A percentile compares a stretch with the other conserved stretches of the same genome.
phyloP scores from a whole-genome alignment of 2,329 filamentous ascomycete species.

The Aspergillus puulaauensis region DNA sequence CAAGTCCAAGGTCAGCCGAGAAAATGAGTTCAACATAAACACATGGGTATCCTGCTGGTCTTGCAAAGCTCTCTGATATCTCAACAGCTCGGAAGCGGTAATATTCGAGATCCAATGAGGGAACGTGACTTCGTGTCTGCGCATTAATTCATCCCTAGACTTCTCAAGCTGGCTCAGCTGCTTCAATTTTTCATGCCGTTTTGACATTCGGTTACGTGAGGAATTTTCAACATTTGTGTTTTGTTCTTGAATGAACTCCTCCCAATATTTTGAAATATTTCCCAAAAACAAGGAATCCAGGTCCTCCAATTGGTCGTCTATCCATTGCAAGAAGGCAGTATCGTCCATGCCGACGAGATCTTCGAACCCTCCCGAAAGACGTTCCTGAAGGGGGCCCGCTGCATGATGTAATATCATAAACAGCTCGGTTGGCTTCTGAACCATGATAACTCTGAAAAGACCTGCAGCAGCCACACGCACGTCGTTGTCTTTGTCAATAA shows the following conservation, averaged over 20 bases:
- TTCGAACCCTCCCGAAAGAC: slow-evolving; percentile 74
- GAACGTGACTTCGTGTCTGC: slow-evolving; percentile 83
- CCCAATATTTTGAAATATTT: slow-evolving; percentile 79
- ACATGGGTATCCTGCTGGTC: slow-evolving; percentile 88
- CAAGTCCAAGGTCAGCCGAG: slow-evolving; percentile 75
- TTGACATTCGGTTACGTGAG: slow-evolving; percentile 66
- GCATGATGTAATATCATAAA: slow-evolving; percentile 70
- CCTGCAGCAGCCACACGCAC: slow-evolving; percentile 77
- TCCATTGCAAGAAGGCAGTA: slow-evolving; percentile 81
- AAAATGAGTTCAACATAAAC: slow-evolving; percentile 73
- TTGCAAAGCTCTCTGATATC: slow-evolving; percentile 83
- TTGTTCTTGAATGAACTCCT: slow-evolving; percentile 78
- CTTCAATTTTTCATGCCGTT: slow-evolving; percentile 78
- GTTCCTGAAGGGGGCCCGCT: slow-evolving; percentile 67
- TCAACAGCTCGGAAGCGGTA: slow-evolving; percentile 85
- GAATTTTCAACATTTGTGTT: slow-evolving; percentile 78
- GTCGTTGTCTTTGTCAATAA: slow-evolving; percentile 67
- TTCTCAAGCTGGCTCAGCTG: slow-evolving; percentile 73
- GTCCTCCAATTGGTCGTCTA: slow-evolving; percentile 75
- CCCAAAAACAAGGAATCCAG: slow-evolving; percentile 82
- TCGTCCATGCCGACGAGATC: slow-evolving; percentile 87
- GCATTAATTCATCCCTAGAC: slow-evolving; percentile 67
- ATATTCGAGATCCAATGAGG: slow-evolving; percentile 95
- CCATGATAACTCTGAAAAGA: slow-evolving; percentile 86
- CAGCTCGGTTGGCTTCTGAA: slow-evolving; percentile 87